Evolutionary conservation across 169 alveolate genomes (phyloP), one percentile per base, ranked within the genome.

Genomic region (Besnoitia besnoiti): DNA sequence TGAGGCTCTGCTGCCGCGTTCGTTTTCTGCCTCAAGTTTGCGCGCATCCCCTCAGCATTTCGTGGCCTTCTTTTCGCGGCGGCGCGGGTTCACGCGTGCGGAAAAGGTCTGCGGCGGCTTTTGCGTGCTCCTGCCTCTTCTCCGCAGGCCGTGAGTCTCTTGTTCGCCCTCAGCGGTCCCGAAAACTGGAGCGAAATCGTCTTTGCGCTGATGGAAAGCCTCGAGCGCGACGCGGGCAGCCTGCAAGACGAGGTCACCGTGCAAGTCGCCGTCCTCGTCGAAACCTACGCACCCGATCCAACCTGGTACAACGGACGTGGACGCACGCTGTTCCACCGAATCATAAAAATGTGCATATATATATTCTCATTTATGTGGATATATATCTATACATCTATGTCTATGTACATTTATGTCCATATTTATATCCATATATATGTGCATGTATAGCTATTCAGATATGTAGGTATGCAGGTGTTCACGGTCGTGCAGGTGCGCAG

Each of bases 221-320:
- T 67, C 19, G 39, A 67, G 7, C 47, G 42, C 7, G 80, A 67
- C 44, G 80, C 39, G 21, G 80, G n/a, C 1, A 67, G 24, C 24
- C 80, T 67, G 12, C 80, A 14, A n/a, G 44, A 61, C 76, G 76
- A 67, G 12, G n/a, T 67, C 44, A 5, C 80, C 44, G 42, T 16
- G 14, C 89, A 94, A 79, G 92, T 94, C 49, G 95, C 95, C 8
- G 89, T 92, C 39, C 92, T 92, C 80, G 93, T 92, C 35, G 94
- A 92, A 85, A 85, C 90, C 84, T 92, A 90, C 85, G 95, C 95
- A n/a, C 93, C 94, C 16, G 95, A 94, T 85, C 93, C 91, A 79
- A 76, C 93, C 73, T 92, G 95, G 95, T 92, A 92, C 80, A 16
- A 4, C 12, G 21, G 21, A 37, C 55, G 5, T 49, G 55, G 5